phyloP scores from a whole-genome alignment of 2,329 filamentous ascomycete species.

The Xylaria sp. region DNA sequence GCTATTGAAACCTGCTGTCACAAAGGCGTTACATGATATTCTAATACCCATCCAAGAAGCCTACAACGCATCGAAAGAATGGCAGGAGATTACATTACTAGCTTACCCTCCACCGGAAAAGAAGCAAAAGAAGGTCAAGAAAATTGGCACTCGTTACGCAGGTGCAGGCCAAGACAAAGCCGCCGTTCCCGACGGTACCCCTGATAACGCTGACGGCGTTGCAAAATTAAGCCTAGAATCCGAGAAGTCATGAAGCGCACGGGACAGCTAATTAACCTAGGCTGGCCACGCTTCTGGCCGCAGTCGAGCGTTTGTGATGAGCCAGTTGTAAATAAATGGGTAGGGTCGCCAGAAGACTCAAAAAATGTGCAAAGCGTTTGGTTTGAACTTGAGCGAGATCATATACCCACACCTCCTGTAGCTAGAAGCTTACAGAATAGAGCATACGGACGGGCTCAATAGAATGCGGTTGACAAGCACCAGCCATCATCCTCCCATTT shows the following conservation, averaged over 20 bases:
- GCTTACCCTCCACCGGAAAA: constrained; percentile 82
- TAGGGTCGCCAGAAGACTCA: not conserved
- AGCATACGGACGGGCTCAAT: constrained; percentile 10
- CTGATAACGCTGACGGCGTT: constrained; percentile 13
- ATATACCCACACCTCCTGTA: constrained; percentile 25
- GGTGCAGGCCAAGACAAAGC: constrained; percentile 19
- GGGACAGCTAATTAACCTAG: not conserved
- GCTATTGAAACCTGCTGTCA: constrained; percentile 85
- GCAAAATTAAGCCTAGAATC: constrained; percentile 30
- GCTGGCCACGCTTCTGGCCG: not conserved
- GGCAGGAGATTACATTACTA: constrained; percentile 79
- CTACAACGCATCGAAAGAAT: constrained; percentile 77
- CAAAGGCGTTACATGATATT: constrained; percentile 76
- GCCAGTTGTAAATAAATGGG: constrained; percentile 2
- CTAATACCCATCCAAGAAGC: constrained; percentile 81
- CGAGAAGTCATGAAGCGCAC: constrained; percentile 12
- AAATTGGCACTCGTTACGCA: constrained; percentile 67
- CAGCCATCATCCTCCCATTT: not conserved
- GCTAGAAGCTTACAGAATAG: constrained; percentile 8
- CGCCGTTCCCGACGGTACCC: constrained; percentile 7
- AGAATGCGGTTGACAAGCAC: not conserved
- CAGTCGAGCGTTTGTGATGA: not conserved
- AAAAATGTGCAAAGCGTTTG: constrained; percentile 10
- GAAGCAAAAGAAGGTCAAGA: constrained; percentile 81
- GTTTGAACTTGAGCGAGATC: constrained; percentile 26